These are phyloP conservation scores for Leishmania braziliensis DNA, from an alignment of 208 protist genomes.

Conservation along the genomic window DNA sequence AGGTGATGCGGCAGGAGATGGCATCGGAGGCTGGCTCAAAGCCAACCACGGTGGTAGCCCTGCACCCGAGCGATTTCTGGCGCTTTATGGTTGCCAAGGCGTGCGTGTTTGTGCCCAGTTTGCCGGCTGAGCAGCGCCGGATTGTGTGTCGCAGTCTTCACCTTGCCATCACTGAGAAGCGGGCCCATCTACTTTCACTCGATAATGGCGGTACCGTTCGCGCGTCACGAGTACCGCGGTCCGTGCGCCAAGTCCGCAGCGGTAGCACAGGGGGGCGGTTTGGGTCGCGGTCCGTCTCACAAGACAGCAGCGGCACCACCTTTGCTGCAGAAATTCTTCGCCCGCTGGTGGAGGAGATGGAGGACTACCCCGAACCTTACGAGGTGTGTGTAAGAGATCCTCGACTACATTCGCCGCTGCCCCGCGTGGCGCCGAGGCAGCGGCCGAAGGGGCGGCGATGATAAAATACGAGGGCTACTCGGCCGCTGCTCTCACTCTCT, in stretches of 20 bases:
- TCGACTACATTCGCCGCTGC: background rate
- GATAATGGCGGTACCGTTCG: background rate
- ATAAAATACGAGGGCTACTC: background rate
- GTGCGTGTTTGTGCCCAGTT: constrained; percentile 71
- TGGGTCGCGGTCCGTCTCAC: background rate
- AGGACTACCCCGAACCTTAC: constrained; percentile 53
- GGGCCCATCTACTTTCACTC: constrained; percentile 29
- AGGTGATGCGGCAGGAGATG: constrained; percentile 11
- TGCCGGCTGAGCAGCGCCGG: constrained; percentile 48
- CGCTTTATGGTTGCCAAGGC: constrained; percentile 76
- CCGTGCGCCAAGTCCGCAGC: background rate
- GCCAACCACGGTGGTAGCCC: constrained; percentile 9
- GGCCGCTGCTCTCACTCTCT: background rate
- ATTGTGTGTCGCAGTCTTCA: constrained; percentile 48
- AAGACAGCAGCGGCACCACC: background rate
- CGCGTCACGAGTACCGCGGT: constrained; percentile 1
- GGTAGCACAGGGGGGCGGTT: background rate
- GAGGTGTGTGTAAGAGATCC: constrained; percentile 31
- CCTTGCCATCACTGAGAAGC: constrained; percentile 48
- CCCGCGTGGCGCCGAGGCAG: background rate
- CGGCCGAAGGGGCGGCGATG: background rate
- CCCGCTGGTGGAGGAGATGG: constrained; percentile 69
- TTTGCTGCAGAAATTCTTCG: constrained; percentile 43
- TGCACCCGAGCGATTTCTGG: constrained; percentile 68
- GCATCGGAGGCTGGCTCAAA: constrained; percentile 1